These are phyloP conservation scores for Emergomyces pasteurianus DNA, from an alignment of 2,329 filamentous ascomycete genomes.

Conservation along the genomic window DNA sequence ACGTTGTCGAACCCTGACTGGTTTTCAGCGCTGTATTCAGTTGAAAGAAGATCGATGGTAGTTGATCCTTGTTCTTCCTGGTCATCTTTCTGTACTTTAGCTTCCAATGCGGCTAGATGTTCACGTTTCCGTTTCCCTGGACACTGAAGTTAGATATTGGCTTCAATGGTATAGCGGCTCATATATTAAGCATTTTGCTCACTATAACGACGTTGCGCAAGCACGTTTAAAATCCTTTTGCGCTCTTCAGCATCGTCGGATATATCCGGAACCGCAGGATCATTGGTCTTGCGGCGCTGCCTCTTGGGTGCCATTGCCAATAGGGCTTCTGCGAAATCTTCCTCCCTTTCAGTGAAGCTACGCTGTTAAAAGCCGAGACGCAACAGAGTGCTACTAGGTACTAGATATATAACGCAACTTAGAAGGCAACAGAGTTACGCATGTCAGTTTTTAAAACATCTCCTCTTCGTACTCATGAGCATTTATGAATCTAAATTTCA, in stretches of 20 bases:
- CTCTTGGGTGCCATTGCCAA: constrained; percentile 4
- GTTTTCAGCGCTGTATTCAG: neutral
- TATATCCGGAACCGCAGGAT: constrained; percentile 36
- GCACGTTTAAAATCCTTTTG: constrained; percentile 42
- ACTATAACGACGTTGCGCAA: constrained; percentile 44
- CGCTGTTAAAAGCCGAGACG: too few species aligned
- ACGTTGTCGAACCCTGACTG: neutral
- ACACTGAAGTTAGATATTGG: neutral
- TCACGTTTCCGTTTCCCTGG: constrained; percentile 17
- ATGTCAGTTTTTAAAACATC: neutral
- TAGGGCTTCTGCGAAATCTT: neutral
- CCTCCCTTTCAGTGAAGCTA: neutral
- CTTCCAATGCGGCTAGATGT: constrained; percentile 17
- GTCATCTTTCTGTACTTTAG: constrained; percentile 5
- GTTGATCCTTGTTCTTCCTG: neutral
- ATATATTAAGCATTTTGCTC: constrained; percentile 5
- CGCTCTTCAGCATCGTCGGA: constrained; percentile 41
- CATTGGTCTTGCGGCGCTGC: constrained; percentile 10
- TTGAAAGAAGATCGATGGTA: neutral
- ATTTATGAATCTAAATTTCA: neutral
- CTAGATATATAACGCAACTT: neutral
- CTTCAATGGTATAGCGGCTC: neutral
- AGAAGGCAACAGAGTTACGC: neutral
- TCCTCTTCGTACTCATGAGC: neutral
- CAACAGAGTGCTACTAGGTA: too few species aligned